Conservation (phyloP, 345 rosid species). For the Eucalyptus curtisii region DNA sequence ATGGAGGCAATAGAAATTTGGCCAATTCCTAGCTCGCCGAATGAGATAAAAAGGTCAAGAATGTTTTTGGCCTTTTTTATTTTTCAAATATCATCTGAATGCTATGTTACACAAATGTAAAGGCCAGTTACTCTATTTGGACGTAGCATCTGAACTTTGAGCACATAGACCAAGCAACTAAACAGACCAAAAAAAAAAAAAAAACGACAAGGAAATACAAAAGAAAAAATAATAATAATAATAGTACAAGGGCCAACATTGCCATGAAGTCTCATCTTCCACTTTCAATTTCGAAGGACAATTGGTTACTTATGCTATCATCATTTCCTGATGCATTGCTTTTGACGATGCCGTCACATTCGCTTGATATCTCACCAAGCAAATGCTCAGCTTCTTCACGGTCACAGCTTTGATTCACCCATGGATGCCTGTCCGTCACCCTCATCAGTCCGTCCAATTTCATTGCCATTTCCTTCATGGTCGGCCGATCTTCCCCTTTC, state of each 20-base stretch:
- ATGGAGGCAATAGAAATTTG: not conserved
- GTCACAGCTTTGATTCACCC: not conserved
- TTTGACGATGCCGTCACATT: not conserved
- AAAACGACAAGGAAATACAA: not conserved
- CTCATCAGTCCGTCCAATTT: constrained; percentile 4
- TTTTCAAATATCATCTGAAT: not conserved
- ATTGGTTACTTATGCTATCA: not conserved
- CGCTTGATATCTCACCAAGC: not conserved
- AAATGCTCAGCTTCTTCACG: constrained; percentile 3
- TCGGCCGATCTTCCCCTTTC: constrained; percentile 10
- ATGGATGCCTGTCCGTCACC: not conserved
- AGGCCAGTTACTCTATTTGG: not conserved
- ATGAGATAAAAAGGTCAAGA: not conserved
- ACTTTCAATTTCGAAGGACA: not conserved
- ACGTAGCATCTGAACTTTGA: not conserved
- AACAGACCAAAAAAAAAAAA: not conserved
- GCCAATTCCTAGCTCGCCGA: not conserved
- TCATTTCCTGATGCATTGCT: not conserved
- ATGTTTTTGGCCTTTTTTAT: not conserved
- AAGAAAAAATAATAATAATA: too few relatives aligned
- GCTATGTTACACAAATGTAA: constrained; percentile 4
- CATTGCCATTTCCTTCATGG: constrained; percentile 10
- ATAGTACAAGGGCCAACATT: not conserved
- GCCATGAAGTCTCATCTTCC: not conserved
- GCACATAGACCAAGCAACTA: not conserved